Base-by-base conservation (phyloP, 2,329 filamentous ascomycete species). In the Alternaria tenuissima region DNA sequence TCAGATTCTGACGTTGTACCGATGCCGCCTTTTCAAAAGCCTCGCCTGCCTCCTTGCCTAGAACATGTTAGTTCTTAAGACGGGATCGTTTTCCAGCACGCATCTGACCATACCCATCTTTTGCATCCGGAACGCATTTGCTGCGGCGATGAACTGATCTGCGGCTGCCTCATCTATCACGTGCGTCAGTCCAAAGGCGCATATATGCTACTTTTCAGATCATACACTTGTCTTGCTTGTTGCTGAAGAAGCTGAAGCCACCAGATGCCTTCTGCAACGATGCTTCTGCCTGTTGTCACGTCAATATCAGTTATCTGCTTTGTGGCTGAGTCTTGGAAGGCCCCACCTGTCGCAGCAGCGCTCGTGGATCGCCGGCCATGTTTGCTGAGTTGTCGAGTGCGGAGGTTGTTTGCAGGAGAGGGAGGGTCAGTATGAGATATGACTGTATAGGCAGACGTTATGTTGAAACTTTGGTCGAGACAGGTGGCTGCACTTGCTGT, bases 241-340 rank as follows among this genome's bases (percentile, higher is more conserved):
- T 92, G 43, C 93, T 92, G 72, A 99, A 97, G 81, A 97, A 89
- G 78, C 89, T 92, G 82, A 97, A 97, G 71, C 94, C 94, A 28
- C 91, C 84, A 20, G 87, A 84, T 41, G 94, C 94, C 68, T 90
- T 84, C 71, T 89, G 82, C 26, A 91, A 86, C 53, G 89, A 86
- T 83, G 95, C 96, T 76, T 97, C 92, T 82, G 95, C 95, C 94
- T 97, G 77, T 68, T 63, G 52, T 59, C 54, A 64, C 69, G 61
- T 70, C 57, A 63, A 70, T 67, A 67, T 73, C 67, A 66, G 66
- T 69, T 69, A 64, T 67, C 59, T 61, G 62, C 56, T 46, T 59
- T 69, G 71, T 70, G 71, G 74, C 71, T 73, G 70, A 70, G 73
- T 66, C 65, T 63, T 52, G 48, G 66, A 61, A 57, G 56, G 66